Evolutionary conservation across 805 yeast genomes (phyloP), one percentile per base, ranked within the genome.

Genomic region (Yarrowia yakushimensis): DNA sequence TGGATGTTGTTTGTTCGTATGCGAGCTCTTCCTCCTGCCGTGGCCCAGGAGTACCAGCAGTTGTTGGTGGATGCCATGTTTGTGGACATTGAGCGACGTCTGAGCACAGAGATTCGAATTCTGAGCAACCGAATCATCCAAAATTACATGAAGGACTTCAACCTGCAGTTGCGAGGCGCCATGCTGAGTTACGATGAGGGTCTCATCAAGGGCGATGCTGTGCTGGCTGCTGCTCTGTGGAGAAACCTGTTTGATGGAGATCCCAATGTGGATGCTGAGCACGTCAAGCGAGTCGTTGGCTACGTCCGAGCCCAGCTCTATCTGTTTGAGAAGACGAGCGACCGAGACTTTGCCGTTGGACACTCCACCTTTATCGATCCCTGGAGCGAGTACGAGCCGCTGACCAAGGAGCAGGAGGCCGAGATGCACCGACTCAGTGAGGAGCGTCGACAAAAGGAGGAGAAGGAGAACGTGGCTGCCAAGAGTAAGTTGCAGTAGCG

Each of bases 1-100:
- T 94, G 99, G 99, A 85, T 94, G 70, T 79, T 94, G 48, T 87
- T 87, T 67, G 96, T 89, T 17, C 85, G 99, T 72, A 92, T 94
- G 97, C 85, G 99, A 73, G 96, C 96, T 10, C 81, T 94, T 87
- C 98, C 98, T 0, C 87, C 86, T 72, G 87, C 90, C 69, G 85
- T 89, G 71, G 96, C 97, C 41, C 83, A 83, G 68, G 87, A 86
- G 71, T 94, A 92, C 74, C 97, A 94, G 74, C 97, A 92, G 74
- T 90, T 90, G 71, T 76, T 94, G 37, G 88, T 92, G 30, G 97
- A 96, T 73, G 81, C 96, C 67, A 84, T 90, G 46, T 94, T 94
- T 77, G 83, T 85, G 66, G 98, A 94, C 72, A 87, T 94, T 76
- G 98, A 94, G 73, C 77, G 83, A 70, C 84, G 96, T 71, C 79